Conservation (phyloP, 257 asterid species). For the Nicotiana noctiflora region DNA sequence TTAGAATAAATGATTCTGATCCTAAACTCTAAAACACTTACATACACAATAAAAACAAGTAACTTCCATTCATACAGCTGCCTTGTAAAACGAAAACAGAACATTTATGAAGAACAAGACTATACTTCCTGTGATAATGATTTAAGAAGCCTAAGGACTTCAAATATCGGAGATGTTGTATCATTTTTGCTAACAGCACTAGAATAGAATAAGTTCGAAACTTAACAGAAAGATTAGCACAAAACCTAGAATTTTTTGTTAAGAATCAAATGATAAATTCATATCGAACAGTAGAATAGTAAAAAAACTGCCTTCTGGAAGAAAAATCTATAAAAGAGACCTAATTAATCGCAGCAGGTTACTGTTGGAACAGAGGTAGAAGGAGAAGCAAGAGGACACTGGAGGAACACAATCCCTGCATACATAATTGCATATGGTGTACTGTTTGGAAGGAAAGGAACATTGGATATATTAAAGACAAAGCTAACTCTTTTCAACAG, state of each 20-base stretch:
- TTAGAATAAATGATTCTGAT: slow-evolving; percentile 2
- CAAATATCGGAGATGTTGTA: neutral
- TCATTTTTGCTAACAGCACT: neutral
- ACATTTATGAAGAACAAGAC: neutral
- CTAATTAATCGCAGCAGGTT: neutral
- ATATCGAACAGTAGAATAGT: neutral
- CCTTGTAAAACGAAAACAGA: neutral
- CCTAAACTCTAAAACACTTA: neutral
- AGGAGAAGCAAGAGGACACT: no score
- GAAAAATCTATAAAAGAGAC: neutral
- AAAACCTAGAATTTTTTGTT: neutral
- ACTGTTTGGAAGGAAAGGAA: no score
- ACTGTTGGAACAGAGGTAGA: no score
- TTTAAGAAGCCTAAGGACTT: neutral
- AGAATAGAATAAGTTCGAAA: neutral
- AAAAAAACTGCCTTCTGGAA: neutral
- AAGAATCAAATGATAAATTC: neutral
- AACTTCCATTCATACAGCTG: neutral
- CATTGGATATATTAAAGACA: no score
- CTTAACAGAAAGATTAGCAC: neutral
- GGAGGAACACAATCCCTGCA: no score
- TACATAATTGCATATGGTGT: no score
- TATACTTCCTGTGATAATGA: neutral
- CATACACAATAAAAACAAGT: neutral
- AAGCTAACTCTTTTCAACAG: no score